phyloP scores from a whole-genome alignment of 2,329 filamentous ascomycete genomes.

The Tolypocladium sp. region DNA sequence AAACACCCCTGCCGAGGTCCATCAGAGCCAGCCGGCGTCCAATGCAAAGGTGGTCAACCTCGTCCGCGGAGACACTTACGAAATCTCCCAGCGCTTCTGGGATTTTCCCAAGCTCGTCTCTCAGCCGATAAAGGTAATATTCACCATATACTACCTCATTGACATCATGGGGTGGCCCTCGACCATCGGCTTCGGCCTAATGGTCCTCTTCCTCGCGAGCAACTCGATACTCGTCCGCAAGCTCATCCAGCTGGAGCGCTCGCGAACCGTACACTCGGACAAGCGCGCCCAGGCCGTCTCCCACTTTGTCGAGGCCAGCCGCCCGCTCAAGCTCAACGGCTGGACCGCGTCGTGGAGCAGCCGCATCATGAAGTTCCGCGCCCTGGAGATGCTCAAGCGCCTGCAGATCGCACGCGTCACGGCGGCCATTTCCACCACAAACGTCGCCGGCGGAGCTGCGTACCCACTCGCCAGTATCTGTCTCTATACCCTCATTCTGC shows the following conservation, averaged over 20 bases:
- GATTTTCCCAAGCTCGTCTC: constrained; percentile 70
- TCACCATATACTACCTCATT: constrained; percentile 56
- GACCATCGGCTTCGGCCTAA: constrained; percentile 61
- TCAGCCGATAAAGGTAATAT: constrained; percentile 65
- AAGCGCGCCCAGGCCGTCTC: constrained; percentile 69
- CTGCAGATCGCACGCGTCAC: constrained; percentile 24
- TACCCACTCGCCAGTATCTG: constrained; percentile 78
- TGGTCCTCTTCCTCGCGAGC: constrained; percentile 58
- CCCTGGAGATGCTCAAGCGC: constrained; percentile 25
- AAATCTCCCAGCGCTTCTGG: constrained; percentile 80
- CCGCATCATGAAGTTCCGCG: constrained; percentile 25
- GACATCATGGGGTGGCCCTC: constrained; percentile 74
- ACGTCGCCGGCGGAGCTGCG: constrained; percentile 60
- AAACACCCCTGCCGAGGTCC: neutral
- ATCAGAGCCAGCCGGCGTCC: constrained; percentile 50
- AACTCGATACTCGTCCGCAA: constrained; percentile 60
- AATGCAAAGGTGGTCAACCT: constrained; percentile 89
- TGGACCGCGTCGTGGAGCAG: constrained; percentile 27
- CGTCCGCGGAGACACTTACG: constrained; percentile 74
- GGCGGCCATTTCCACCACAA: constrained; percentile 54
- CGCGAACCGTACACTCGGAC: constrained; percentile 67
- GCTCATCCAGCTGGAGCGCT: constrained; percentile 59
- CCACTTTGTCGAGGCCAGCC: constrained; percentile 79
- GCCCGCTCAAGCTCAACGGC: constrained; percentile 44
- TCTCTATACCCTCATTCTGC: constrained; percentile 66